These are phyloP conservation scores for Cryptococcus sp. DNA, from an alignment of 1,284 basidiomycete species.

Conservation along the genomic window DNA sequence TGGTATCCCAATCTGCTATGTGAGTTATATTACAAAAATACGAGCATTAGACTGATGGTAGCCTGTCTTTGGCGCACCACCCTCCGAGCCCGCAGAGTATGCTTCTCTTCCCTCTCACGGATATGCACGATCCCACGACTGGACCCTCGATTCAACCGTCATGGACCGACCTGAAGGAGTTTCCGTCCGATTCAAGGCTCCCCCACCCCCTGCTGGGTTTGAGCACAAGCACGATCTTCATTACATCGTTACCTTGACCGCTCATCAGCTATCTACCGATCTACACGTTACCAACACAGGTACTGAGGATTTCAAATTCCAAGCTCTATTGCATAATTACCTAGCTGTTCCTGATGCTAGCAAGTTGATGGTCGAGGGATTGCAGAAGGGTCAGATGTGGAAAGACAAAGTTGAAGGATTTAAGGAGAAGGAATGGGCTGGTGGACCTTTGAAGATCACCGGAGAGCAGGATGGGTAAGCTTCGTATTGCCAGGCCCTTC, in stretches of 20 bases:
- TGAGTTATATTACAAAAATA: slow-evolving; percentile 19
- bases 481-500: background rate
- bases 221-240: slow-evolving; percentile 61
- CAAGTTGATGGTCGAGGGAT: slow-evolving; percentile 33
- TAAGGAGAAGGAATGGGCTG: slow-evolving; percentile 22
- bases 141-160: slow-evolving; percentile 63
- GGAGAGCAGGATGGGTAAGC: slow-evolving; percentile 38
- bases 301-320: slow-evolving; percentile 61
- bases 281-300: slow-evolving; percentile 67
- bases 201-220: slow-evolving; percentile 58
- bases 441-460: slow-evolving; percentile 33
- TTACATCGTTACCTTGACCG: slow-evolving; percentile 72
- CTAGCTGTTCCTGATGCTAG: slow-evolving; percentile 61
- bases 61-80: slow-evolving; percentile 77
- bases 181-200: slow-evolving; percentile 64
- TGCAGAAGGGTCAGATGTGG: slow-evolving; percentile 58
- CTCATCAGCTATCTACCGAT: slow-evolving; percentile 69
- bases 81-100: slow-evolving; percentile 52
- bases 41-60: slow-evolving; percentile 17
- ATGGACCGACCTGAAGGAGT: slow-evolving; percentile 67
- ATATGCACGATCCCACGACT: slow-evolving; percentile 69
- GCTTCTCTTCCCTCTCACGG: slow-evolving; percentile 73
- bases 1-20: slow-evolving; percentile 39
- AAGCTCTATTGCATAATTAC: slow-evolving; percentile 82
- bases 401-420: slow-evolving; percentile 62